Percentiles rank a stretch among this genome's conserved stretches.
Conservation (phyloP, 441 rosid species). For the Aleurites moluccanus region DNA sequence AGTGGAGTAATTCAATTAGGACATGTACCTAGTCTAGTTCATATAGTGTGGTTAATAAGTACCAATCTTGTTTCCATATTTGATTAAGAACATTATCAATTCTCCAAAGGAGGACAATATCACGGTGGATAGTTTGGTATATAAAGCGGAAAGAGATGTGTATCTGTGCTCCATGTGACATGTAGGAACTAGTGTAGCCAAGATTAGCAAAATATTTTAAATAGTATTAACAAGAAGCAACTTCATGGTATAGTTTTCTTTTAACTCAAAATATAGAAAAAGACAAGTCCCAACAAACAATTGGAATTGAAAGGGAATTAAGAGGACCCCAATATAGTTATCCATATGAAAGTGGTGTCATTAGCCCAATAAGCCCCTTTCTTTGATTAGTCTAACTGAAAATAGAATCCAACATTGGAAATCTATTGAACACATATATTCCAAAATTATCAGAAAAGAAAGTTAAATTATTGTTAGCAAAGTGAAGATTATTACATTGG, state of each 20-base stretch:
- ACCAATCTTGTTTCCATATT: slow-evolving; percentile 31
- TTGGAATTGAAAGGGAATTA: slow-evolving; percentile 28
- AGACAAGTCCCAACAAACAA: slow-evolving; percentile 23
- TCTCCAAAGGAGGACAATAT: slow-evolving; percentile 23
- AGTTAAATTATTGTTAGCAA: slow-evolving; percentile 14
- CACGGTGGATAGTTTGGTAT: slow-evolving; percentile 15
- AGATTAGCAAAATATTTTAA: slow-evolving; percentile 26
- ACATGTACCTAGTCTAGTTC: slow-evolving; percentile 8
- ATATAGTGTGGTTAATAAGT: slow-evolving; percentile 22
- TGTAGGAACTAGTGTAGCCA: slow-evolving; percentile 23
- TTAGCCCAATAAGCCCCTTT: slow-evolving; percentile 9
- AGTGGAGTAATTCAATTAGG: slow-evolving; percentile 6
- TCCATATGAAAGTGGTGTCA: slow-evolving; percentile 32
- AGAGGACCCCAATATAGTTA: slow-evolving; percentile 19
- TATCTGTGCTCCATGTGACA: slow-evolving; percentile 38
- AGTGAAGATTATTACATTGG: slow-evolving; percentile 20
- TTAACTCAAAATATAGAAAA: slow-evolving; percentile 15
- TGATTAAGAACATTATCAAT: slow-evolving; percentile 28
- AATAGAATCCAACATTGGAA: slow-evolving; percentile 26
- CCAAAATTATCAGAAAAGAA: slow-evolving; percentile 33
- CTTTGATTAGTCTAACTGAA: slow-evolving; percentile 9
- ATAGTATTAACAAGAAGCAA: slow-evolving; percentile 20
- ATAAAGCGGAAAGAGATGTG: slow-evolving; percentile 27
- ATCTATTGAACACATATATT: slow-evolving; percentile 38
- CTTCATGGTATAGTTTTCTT: slow-evolving; percentile 17